These are phyloP conservation scores for Podospora didyma DNA, from an alignment of 495 filamentous ascomycete species.

Conservation along the genomic window DNA sequence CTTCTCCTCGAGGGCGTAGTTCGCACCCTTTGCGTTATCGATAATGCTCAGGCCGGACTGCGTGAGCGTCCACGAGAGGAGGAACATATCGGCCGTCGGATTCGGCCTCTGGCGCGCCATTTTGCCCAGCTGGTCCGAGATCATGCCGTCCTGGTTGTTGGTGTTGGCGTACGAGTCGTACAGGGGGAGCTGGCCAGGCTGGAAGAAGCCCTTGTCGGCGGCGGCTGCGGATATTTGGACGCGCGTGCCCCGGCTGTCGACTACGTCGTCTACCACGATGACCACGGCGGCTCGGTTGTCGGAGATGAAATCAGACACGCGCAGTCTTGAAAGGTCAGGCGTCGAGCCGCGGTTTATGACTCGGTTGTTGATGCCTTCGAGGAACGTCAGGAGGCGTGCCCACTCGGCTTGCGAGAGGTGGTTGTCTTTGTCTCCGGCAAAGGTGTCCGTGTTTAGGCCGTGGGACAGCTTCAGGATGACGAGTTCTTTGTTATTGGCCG, in stretches of 20 bases:
- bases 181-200: not conserved
- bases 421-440: not conserved
- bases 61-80: constrained; percentile 1
- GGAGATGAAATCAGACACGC: not conserved
- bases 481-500: not conserved
- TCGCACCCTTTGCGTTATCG: not conserved
- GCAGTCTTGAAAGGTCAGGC: not conserved
- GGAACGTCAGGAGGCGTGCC: not conserved
- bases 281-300: not conserved
- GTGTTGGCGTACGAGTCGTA: not conserved
- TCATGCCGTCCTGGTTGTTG: not conserved
- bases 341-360: not conserved
- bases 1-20: constrained; percentile 1
- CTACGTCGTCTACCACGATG: not conserved
- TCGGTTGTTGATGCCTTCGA: not conserved
- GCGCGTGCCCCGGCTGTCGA: not conserved
- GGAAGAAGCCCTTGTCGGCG: not conserved
- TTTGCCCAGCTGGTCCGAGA: constrained; percentile 1
- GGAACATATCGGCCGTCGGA: not conserved
- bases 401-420: not conserved
- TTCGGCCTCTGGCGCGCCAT: not conserved
- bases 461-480: not conserved
- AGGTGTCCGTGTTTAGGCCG: constrained; percentile 3
- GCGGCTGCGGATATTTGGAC: not conserved
- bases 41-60: not conserved